Conservation (phyloP, 2,329 filamentous ascomycete species). For the Cercospora sp. region DNA sequence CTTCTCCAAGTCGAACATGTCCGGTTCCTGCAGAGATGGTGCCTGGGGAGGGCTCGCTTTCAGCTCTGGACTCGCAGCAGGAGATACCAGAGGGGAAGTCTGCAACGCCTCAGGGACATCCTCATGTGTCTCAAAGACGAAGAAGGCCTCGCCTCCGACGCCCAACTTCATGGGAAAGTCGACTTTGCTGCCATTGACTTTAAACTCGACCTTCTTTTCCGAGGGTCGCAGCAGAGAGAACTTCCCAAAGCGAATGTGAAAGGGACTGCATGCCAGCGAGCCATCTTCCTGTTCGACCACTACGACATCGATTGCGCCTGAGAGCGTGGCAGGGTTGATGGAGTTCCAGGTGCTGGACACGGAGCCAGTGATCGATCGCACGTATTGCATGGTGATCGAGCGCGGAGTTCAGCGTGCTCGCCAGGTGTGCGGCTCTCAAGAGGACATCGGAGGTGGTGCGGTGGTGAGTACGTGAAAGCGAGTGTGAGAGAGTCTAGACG, state of each 20-base stretch:
- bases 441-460: neutral
- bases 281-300: conserved; percentile 96
- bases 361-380: conserved; percentile 88
- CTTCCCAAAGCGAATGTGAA: conserved; percentile 98
- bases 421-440: neutral
- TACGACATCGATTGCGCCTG: conserved; percentile 97
- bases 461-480: neutral
- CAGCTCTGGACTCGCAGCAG: conserved; percentile 76
- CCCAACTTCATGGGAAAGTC: conserved; percentile 98
- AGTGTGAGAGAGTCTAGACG: neutral
- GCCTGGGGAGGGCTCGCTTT: conserved; percentile 51
- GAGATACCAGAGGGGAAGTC: conserved; percentile 90
- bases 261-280: conserved; percentile 84
- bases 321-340: conserved; percentile 95
- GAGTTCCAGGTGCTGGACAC: conserved; percentile 99
- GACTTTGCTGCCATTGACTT: conserved; percentile 88
- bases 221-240: conserved; percentile 92
- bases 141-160: conserved; percentile 96
- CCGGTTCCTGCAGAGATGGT: conserved; percentile 64
- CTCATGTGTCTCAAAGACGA: conserved; percentile 93
- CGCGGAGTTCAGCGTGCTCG: neutral
- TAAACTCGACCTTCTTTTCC: conserved; percentile 98
- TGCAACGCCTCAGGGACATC: conserved; percentile 90
- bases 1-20: conserved; percentile 66
- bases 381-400: conserved; percentile 78